Base-by-base conservation (phyloP, 2,329 filamentous ascomycete species). In the Fusarium protoensiforme region DNA sequence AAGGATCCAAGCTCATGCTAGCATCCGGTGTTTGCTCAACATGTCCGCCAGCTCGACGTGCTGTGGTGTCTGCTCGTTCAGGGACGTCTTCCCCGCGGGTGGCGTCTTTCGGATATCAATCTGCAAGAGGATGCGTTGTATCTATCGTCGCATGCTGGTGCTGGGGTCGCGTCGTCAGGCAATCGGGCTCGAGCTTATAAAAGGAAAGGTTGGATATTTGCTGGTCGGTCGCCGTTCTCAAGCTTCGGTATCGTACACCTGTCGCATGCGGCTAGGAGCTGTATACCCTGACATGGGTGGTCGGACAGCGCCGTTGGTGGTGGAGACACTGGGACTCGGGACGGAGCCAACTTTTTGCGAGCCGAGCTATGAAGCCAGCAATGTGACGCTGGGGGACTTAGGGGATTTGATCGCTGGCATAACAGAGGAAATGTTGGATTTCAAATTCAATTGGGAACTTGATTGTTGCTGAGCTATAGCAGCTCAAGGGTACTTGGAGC, bases 1-100 rank as follows among this genome's bases (percentile, higher is more conserved):
- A 90, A 83, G 94, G 92, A 87, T 98, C 96, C 85, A 93, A 89
- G 85, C 90, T 92, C 95, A 97, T 97, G 81, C 85, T 92, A 87
- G 83, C 85, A 87, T 85, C 80, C 81, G 83, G 67, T 76, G 74
- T 71, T 71, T 72, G 64, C 72, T 79, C 78, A 81, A 77, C 80
- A 81, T 82, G 71, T 80, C 78, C 69, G 72, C 71, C 65, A 59
- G 67, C 69, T 72, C 64, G 73, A 64, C 64, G 64, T 69, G 58
- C 58, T 65, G 63, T 67, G 61, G 33, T 57, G 53, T 35, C 7
- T 65, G 61, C 61, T 69, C 61, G 65, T 53, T 72, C 29, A 60
- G 64, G 66, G 72, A 70, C 67, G 58, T 69, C 41, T 46, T 46
- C 73, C 57, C 65, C 31, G 24, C 46, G 60, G 60, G 51, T 22